Base-by-base conservation (phyloP, 495 filamentous ascomycete genomes). In the Penicillium arizonense region DNA sequence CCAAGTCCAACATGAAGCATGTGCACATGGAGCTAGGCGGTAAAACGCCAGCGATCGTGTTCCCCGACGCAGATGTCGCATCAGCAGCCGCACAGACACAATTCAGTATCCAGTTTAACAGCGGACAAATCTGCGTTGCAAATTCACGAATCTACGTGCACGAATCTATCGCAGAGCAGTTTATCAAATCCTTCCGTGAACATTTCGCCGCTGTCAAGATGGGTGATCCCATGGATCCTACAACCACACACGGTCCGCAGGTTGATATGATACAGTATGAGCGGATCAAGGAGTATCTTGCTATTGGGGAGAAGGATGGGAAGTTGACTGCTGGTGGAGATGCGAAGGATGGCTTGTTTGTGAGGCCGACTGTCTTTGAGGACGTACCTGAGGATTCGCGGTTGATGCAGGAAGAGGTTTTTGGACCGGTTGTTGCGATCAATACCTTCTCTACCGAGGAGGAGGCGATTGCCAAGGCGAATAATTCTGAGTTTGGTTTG, bases 11-110 rank as follows among this genome's bases (percentile, higher is more conserved):
- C 64, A 79, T 97, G 75, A 97, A 96, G 75, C 89, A 91, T 70
- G 91, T 96, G 45, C 94, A 89, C 4, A 81, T 96, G 41, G 93
- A 97, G 69, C 95, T 93, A 3, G 92, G 93, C 41, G 93, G 93
- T 41, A 97, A 97, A 70, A 87, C 85, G 8, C 91, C 93, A 2
- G 76, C 93, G 10, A 67, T 97, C 37, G 77, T 97, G 33, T 97
- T 96, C 63, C 86, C 87, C 45, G 93, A 97, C 64, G 89, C 90
- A 5, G 87, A 97, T 61, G 69, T 97, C 26, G 89, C 94, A 16
- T 83, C 88, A 57, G 91, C 93, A 1, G 87, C 86, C 5, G 86
- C 84, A 46, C 90, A 89, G 85, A 80, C 85, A 0, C 89, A 94
- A 57, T 72, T 82, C 24, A 89, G 91, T 43, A 79, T 83, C 59